Evolutionary conservation across 2,329 filamentous ascomycete genomes (phyloP), one percentile per base, ranked within the genome.

Genomic region (Exserohilum rostratum): DNA sequence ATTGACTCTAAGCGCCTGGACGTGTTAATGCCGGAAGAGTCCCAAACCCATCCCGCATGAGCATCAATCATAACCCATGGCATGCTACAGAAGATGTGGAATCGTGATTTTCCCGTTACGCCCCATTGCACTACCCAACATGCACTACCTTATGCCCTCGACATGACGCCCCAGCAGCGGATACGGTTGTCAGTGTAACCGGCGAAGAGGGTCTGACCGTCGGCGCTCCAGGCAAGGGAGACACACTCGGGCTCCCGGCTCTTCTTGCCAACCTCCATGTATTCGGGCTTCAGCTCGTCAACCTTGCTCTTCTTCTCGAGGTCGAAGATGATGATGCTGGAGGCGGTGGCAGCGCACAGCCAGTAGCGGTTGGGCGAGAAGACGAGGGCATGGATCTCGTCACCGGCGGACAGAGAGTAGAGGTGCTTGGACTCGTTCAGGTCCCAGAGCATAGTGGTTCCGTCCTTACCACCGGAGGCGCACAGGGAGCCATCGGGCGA

Each of bases 261-360:
- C 91, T 98, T 98, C 91, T 96, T 96, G 85, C 93, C 91, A 79
- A 92, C 89, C 79, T 92, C 87, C 77, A 92, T 85, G 85, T 95
- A 96, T 81, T 99, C 95, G 71, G 93, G 93, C 90, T 96, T 97
- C 81, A 99, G 89, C 88, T 98, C 95, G 76, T 98, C 93, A 78
- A 98, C 93, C 90, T 97, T 98, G 90, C 89, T 96, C 93, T 99
- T 99, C 93, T 99, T 99, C 91, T 99, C 95, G 72, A 99, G 88
- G 78, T 99, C 95, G 85, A 99, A 99, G 87, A 99, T 98, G 87
- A 97, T 97, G 87, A 99, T 98, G 87, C 88, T 92, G 84, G 87
- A 91, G 78, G 91, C 87, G 65, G 95, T 99, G 79, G 95, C 95
- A 78, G 95, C 95, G 87, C 95, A 99, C 73, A 99, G 89, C 95